These are phyloP conservation scores for Polytrichum formosum DNA, from an alignment of 225 moss, liverwort and hornwort genomes.

Conservation along the genomic window DNA sequence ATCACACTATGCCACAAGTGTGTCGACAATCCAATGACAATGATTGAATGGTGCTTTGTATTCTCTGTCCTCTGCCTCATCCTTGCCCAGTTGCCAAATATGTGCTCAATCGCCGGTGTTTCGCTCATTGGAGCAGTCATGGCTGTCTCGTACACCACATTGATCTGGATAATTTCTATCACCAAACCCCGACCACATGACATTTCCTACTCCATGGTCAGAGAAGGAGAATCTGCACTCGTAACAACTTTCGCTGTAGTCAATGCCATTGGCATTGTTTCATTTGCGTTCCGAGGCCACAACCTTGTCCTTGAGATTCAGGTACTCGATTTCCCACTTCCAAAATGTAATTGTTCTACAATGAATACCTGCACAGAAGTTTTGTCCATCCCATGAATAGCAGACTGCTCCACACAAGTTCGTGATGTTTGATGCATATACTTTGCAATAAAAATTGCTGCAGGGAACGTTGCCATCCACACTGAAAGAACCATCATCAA, in stretches of 20 bases:
- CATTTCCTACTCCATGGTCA: conserved; percentile 40
- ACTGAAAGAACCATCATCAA: conserved; percentile 53
- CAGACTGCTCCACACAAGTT: background rate
- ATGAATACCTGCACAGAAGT: too few species aligned
- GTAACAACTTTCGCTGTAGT: conserved; percentile 48
- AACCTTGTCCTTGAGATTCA: conserved; percentile 87
- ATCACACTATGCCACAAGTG: conserved; percentile 56
- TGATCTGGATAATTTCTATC: conserved; percentile 70
- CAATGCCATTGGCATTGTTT: conserved; percentile 68
- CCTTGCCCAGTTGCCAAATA: conserved; percentile 66
- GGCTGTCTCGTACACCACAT: conserved; percentile 66
- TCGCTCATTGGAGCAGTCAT: conserved; percentile 74
- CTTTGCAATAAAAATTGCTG: background rate
- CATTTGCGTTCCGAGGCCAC: conserved; percentile 72
- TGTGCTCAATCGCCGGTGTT: conserved; percentile 78
- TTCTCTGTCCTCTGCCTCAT: conserved; percentile 66
- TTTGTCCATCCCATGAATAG: background rate
- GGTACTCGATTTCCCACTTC: conserved; percentile 22
- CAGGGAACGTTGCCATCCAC: conserved; percentile 79
- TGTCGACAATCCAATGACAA: conserved; percentile 38
- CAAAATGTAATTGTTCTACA: too few species aligned
- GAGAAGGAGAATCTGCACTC: conserved; percentile 29
- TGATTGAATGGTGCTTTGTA: conserved; percentile 73
- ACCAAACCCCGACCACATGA: conserved; percentile 36
- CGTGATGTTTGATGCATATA: background rate